Base-by-base conservation (phyloP, 164 flowering plant genomes). In the Vitis rotundifolia region DNA sequence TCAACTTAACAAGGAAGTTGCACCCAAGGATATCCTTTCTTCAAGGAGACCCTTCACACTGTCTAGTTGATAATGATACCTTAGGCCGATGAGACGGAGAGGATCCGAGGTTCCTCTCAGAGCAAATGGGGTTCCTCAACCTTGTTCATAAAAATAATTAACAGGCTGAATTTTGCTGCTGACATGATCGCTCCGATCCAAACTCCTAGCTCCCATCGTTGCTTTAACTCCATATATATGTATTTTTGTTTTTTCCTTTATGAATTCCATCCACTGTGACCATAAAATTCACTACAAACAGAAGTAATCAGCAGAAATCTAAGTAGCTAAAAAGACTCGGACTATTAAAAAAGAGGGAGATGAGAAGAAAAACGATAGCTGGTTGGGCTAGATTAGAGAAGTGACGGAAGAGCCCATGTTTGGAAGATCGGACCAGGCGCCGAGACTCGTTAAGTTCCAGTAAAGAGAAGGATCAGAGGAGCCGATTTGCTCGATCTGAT, bases 101-200 rank as follows among this genome's bases (percentile, higher is more conserved):
- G 84, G 97, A 89, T 91, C 97, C 84, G 91, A 91, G 89, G 94
- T 85, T 91, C 91, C 90, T 91, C 94, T 88, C 92, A 83, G 89
- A 81, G 90, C 92, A 86, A 83, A 73, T 47, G 9, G 54, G 29
- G 68, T 59, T 63, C 76, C 67, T 76, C 81, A 77, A 68, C 84
- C 76, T 69, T 69, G 48, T 63, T 55, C 63, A 71, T 68, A 76
- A 82, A 85, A 83, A 74, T 12, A 69, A n/a, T n/a, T n/a, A n/a
- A 68, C 14, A 72, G 83, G 85, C 80, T 77, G 79, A 69, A 58
- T 61, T 53, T 78, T 85, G 89, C 90, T 57, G 69, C 89, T 82
- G 91, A 88, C 90, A 89, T 85, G 91, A 90, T 84, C 86, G 18
- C 91, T 87, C 90, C 83, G 92, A 90, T 90, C 94, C 88, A 72